Conservation (phyloP, 192 early-diverging fungal species). For the Coemansia sp. region DNA sequence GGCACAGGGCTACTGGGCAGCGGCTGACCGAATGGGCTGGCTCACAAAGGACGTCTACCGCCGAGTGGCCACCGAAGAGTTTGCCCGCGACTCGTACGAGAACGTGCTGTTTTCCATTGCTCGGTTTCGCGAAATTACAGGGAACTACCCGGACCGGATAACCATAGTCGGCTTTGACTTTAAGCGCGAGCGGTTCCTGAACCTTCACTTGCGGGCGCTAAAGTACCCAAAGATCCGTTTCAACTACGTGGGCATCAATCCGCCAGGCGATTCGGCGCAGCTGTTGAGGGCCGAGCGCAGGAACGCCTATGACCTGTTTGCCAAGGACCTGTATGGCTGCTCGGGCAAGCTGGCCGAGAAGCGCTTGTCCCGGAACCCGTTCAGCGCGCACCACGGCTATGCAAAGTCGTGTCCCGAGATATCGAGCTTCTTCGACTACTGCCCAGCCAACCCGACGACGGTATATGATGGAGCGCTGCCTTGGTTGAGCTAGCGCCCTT, state of each 20-base stretch:
- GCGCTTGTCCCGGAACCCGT: conserved; percentile 34
- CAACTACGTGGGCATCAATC: conserved; percentile 50
- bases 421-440: conserved; percentile 34
- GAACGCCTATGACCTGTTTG: conserved; percentile 42
- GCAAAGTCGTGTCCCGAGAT: conserved; percentile 46
- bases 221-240: conserved; percentile 48
- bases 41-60: conserved; percentile 35
- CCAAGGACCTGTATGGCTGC: conserved; percentile 43
- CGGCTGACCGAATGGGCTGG: conserved; percentile 50
- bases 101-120: conserved; percentile 55
- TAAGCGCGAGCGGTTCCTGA: conserved; percentile 44
- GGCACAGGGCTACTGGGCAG: conserved; percentile 53
- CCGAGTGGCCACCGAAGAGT: conserved; percentile 52
- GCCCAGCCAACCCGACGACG: conserved; percentile 25
- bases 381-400: conserved; percentile 33
- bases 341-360: conserved; percentile 31
- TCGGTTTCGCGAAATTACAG: conserved; percentile 53
- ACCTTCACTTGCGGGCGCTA: conserved; percentile 47
- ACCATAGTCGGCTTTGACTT: conserved; percentile 48
- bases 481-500: conserved; percentile 32
- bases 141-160: conserved; percentile 46
- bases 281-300: conserved; percentile 18
- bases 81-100: conserved; percentile 55
- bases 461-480: conserved; percentile 43
- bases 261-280: conserved; percentile 21